Evolutionary conservation across 2,329 filamentous ascomycete genomes (phyloP).

Genomic region (Pseudogymnoascus destructans): DNA sequence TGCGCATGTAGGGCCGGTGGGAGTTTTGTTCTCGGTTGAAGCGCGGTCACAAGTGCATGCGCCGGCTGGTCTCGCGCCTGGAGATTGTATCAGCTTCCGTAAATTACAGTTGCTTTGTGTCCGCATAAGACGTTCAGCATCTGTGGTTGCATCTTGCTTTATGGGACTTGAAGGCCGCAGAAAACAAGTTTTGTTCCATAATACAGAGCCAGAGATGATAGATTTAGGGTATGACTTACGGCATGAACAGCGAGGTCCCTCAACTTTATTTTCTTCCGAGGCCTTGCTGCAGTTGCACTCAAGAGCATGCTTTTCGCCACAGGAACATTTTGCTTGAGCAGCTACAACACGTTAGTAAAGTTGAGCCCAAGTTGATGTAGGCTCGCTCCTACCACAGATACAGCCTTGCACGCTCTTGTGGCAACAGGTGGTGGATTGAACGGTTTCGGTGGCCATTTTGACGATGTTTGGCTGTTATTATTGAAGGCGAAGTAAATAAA

Average conservation of each 20-base stretch:
- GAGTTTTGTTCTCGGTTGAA: slow-evolving; percentile 51
- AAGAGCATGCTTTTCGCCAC: slow-evolving; percentile 75
- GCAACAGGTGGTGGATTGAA: slow-evolving; percentile 24
- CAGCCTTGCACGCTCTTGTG: slow-evolving; percentile 23
- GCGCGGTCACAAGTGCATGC: slow-evolving; percentile 72
- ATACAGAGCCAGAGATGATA: not conserved
- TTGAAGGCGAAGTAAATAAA: not conserved
- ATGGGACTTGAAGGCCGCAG: not conserved
- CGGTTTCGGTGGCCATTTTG: slow-evolving; percentile 17
- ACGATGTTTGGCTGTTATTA: not conserved
- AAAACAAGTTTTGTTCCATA: not conserved
- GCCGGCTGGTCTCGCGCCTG: slow-evolving; percentile 55
- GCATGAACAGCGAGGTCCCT: slow-evolving; percentile 70
- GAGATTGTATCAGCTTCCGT: slow-evolving; percentile 27
- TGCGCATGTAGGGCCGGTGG: slow-evolving; percentile 50
- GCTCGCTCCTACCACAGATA: slow-evolving; percentile 16
- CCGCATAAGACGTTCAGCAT: not conserved
- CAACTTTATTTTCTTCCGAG: slow-evolving; percentile 56
- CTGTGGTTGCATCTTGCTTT: not conserved
- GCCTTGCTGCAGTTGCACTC: slow-evolving; percentile 78
- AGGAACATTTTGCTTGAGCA: slow-evolving; percentile 65
- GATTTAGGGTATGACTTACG: slow-evolving; percentile 36
- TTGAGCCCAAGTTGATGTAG: not conserved
- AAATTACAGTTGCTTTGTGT: not conserved
- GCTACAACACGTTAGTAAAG: slow-evolving; percentile 29